These are phyloP conservation scores for Pistacia atlantica DNA, from an alignment of 345 rosid species.

Conservation along the genomic window DNA sequence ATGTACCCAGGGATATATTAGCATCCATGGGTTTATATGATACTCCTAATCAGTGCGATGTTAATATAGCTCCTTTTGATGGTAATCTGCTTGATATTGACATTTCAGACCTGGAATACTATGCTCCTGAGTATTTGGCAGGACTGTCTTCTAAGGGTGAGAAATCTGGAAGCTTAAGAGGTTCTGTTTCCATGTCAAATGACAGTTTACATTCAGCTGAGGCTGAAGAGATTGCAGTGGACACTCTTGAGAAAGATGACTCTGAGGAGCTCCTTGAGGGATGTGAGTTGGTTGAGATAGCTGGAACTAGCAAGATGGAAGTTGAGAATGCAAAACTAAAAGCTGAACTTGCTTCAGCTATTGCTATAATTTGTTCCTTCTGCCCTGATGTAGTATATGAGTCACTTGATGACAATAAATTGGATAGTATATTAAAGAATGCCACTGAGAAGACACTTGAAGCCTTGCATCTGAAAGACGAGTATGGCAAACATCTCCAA, in stretches of 20 bases:
- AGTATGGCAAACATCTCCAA: conserved; percentile 69
- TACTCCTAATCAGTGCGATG: conserved; percentile 92
- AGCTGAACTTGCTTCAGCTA: conserved; percentile 97
- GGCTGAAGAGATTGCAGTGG: conserved; percentile 51
- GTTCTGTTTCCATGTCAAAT: conserved; percentile 63
- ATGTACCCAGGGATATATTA: conserved; percentile 75
- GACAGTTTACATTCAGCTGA: conserved; percentile 65
- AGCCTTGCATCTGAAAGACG: conserved; percentile 88
- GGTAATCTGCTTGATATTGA: conserved; percentile 76
- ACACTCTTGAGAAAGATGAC: conserved; percentile 45
- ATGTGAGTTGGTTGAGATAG: conserved; percentile 75
- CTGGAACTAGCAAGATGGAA: conserved; percentile 94
- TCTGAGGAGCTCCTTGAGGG: conserved; percentile 59
- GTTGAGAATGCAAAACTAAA: conserved; percentile 96
- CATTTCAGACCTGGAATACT: conserved; percentile 70
- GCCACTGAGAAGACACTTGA: conserved; percentile 77
- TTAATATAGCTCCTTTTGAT: conserved; percentile 87
- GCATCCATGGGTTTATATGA: conserved; percentile 87
- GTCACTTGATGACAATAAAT: conserved; percentile 59
- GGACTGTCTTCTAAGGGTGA: conserved; percentile 53
- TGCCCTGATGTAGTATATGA: conserved; percentile 70
- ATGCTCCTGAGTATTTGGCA: conserved; percentile 80
- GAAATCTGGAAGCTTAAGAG: conserved; percentile 54
- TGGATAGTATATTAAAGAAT: conserved; percentile 62
- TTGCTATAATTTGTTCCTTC: conserved; percentile 72